Evolutionary conservation across 2,329 filamentous ascomycete species (phyloP), one percentile per base, ranked within the genome.

Genomic region (Penicillium sp.): DNA sequence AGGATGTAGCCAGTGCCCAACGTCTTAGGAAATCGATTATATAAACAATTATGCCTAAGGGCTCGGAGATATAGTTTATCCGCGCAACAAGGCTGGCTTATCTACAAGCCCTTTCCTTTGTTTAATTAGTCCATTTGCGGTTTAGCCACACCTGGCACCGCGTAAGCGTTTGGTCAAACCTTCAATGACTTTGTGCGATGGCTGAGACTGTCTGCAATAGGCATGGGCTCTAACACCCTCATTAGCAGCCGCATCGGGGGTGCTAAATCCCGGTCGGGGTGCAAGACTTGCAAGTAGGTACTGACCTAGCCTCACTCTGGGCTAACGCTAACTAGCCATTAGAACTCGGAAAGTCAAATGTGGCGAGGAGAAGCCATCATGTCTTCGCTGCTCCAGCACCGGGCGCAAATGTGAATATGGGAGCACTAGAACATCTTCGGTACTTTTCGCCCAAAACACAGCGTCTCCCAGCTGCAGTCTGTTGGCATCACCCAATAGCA

Each of bases 341-440:
- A 60, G 65, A 57, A 56, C 61, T 37, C 50, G 59, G 26, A 58
- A 55, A 53, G 60, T 73, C 33, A 61, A 69, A 58, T 63, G 70
- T 58, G 60, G 59, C 37, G 66, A 72, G 59, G 61, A 65, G 55
- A 67, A 59, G 27, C 67, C 67, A 6, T 27, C 10, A 9, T 69
- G 66, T 48, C 37, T 45, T 26, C 61, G 63, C 5, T 66, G 63
- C 31, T 55, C 48, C 6, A 62, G 44, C 29, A 63, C 65, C 9
- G 62, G 63, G 4, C 56, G 67, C 7, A 47, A 52, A 24, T 68
- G 66, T 43, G 55, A 64, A 33, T 66, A 67, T 51, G 55, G 53
- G 13, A 33, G n/a, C 11, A 19, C 24, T 33, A 33, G 7, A 13
- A 46, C 41, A 3, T 37, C 26, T 9, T 10, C 14, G 3, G 31